Evolutionary conservation across 225 moss, liverwort and hornwort species (phyloP), one percentile per base, ranked within the genome.

Genomic region (Polytrichum commune): DNA sequence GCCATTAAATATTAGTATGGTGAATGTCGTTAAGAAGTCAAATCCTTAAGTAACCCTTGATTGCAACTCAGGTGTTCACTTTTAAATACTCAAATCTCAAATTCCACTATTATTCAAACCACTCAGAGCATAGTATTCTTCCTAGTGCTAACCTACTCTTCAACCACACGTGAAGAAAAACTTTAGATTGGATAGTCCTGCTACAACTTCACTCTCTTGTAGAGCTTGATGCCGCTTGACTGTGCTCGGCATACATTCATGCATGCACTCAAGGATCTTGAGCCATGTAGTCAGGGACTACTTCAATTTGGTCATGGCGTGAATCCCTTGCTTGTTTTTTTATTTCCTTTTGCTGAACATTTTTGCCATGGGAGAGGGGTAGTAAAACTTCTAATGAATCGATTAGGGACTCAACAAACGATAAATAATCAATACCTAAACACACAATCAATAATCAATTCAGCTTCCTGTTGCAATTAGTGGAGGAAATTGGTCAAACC

Each of bases 401-500:
- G 8, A 70, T 32, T n/a, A 53, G 18, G 25, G n/a, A 23, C 54
- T 53, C 62, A 27, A 38, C 38, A 24, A 33, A 18, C 18, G 24
- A 22, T 46, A 54, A 35, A 16, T 27, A 30, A 16, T 61, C 56
- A 29, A 62, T 33, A 38, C 30, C 20, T 27, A 80, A 26, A 23
- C 29, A 26, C 75, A 63, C 62, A 57, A 68, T 19, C 20, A 63
- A 53, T 29, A 25, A 9, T 54, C 5, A 23, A 62, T 72, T 63
- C 56, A 62, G 55, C n/a, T 27, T 54, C 35, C 66, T 29, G 7
- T 63, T 1, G 1, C 32, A 55, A 8, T 23, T 19, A 60, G 29
- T 38, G 29, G 29, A 4, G 27, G 27, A 60, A 23, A 38, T 5
- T 54, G 32, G n/a, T 63, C 56, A 62, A 56, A 85, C 82, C 85